Evolutionary conservation across 2,329 filamentous ascomycete species (phyloP).

Genomic region (Aureobasidium sp.): DNA sequence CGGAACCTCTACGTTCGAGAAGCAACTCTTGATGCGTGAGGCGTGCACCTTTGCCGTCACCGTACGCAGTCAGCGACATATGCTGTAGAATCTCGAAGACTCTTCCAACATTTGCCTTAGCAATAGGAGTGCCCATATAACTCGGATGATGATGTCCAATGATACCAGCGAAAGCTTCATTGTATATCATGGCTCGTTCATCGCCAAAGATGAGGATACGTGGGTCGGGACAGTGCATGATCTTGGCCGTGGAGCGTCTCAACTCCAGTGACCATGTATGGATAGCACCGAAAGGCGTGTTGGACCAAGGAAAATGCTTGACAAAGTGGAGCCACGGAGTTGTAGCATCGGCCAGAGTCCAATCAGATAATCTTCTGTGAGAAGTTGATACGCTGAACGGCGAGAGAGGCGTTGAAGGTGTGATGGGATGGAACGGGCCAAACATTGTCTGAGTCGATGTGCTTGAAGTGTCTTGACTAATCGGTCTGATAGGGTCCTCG

Average conservation of each 20-base stretch:
- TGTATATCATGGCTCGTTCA: conserved; percentile 27
- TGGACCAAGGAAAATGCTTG: conserved; percentile 17
- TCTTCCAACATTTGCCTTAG: background rate
- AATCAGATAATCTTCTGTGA: background rate
- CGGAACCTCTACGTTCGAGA: conserved; percentile 30
- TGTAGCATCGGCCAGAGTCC: conserved; percentile 1
- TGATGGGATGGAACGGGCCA: background rate
- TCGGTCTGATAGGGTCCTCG: background rate
- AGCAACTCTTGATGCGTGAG: conserved; percentile 27
- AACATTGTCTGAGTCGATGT: background rate
- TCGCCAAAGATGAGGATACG: conserved; percentile 20
- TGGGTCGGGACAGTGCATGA: conserved; percentile 18
- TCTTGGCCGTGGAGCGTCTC: conserved; percentile 1
- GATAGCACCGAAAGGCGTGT: conserved; percentile 16
- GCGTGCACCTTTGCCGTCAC: conserved; percentile 25
- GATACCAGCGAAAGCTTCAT: conserved; percentile 26
- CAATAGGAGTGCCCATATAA: background rate
- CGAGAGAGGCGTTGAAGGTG: background rate
- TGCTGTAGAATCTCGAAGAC: background rate
- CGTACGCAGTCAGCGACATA: conserved; percentile 26
- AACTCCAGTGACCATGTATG: conserved; percentile 20
- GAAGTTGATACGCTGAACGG: background rate
- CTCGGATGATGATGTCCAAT: conserved; percentile 25
- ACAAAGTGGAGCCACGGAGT: conserved; percentile 11
- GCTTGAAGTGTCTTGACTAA: background rate